Evolutionary conservation across 2,329 filamentous ascomycete genomes (phyloP).

Genomic region (Calonectria pseudoturangicola): DNA sequence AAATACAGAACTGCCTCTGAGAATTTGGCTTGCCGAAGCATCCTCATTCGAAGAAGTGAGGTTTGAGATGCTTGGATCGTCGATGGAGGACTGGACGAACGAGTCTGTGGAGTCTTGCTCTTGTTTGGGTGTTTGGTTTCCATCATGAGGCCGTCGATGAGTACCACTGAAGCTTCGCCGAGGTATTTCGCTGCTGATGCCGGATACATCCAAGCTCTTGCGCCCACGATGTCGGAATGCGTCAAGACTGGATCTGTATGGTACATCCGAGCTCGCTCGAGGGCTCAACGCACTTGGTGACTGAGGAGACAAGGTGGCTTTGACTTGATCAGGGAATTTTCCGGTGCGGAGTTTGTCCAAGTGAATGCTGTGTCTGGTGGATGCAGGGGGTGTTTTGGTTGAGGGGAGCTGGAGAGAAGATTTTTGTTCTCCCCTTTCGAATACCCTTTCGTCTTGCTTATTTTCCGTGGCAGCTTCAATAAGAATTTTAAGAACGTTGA

Average conservation of each 20-base stretch:
- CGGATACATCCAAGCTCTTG: conserved; percentile 73
- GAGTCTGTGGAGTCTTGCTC: conserved; percentile 78
- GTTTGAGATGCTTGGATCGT: conserved; percentile 84
- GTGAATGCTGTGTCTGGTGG: conserved; percentile 51
- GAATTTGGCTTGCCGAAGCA: conserved; percentile 92
- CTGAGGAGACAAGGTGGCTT: conserved; percentile 73
- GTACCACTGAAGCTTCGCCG: conserved; percentile 79
- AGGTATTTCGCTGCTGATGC: conserved; percentile 64
- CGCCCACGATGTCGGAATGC: conserved; percentile 67
- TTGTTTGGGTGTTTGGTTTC: conserved; percentile 60
- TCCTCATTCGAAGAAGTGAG: conserved; percentile 83
- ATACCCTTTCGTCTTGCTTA: conserved; percentile 50
- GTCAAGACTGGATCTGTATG: conserved; percentile 72
- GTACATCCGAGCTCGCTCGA: conserved; percentile 72
- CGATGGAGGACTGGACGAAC: conserved; percentile 81
- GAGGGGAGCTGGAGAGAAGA: conserved; percentile 46
- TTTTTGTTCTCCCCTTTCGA: conserved; percentile 42
- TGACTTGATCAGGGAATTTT: conserved; percentile 74
- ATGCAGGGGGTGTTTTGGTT: conserved; percentile 52
- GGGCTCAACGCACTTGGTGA: conserved; percentile 68
- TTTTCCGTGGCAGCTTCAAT: conserved; percentile 78
- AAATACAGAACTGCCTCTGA: conserved; percentile 92
- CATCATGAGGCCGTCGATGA: conserved; percentile 57
- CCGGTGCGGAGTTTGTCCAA: conserved; percentile 60
- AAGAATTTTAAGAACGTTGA: conserved; percentile 84